A percentile compares a stretch with the other conserved stretches of the same genome.
These are phyloP conservation scores for Thermochaetoides thermophila DNA, from an alignment of 495 filamentous ascomycete genomes.

Conservation along the genomic window DNA sequence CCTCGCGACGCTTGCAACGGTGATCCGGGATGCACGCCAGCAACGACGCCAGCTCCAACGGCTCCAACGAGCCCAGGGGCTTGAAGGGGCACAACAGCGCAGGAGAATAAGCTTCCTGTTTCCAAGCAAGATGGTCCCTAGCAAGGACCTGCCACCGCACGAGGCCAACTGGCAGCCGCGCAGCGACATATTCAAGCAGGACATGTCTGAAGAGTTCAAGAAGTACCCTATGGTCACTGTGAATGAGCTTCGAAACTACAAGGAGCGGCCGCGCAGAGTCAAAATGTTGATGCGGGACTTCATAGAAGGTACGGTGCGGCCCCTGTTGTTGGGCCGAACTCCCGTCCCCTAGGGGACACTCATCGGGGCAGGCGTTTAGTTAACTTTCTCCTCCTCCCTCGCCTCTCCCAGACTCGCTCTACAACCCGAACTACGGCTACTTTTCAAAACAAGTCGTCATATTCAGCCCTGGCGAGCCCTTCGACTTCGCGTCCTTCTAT, in stretches of 20 bases:
- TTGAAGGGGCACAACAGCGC: constrained; percentile 11
- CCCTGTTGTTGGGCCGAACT: too few relatives aligned
- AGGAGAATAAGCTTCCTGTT: too few relatives aligned
- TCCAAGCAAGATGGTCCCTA: too few relatives aligned
- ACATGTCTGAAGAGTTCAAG: constrained; percentile 65
- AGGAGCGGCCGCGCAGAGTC: constrained; percentile 67
- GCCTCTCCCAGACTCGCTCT: constrained; percentile 59
- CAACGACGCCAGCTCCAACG: constrained; percentile 5
- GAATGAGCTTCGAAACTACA: constrained; percentile 50
- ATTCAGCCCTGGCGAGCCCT: constrained; percentile 84
- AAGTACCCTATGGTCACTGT: constrained; percentile 75
- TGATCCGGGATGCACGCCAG: constrained; percentile 23
- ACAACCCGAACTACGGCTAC: constrained; percentile 95
- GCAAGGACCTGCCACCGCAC: constrained; percentile 12
- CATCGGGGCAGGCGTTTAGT: too few relatives aligned
- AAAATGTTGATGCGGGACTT: constrained; percentile 98
- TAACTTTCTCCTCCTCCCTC: constrained; percentile 1
- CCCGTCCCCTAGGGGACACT: too few relatives aligned
- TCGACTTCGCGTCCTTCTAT: constrained; percentile 65
- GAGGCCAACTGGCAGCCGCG: constrained; percentile 70
- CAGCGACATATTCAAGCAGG: constrained; percentile 48
- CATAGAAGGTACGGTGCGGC: constrained; percentile 59
- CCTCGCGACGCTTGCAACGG: constrained; percentile 24
- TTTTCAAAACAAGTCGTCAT: constrained; percentile 97
- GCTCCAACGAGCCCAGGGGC: constrained; percentile 6